Evolutionary conservation across 805 yeast genomes (phyloP).

Genomic region (Sugiyamaella qingdaonensis): DNA sequence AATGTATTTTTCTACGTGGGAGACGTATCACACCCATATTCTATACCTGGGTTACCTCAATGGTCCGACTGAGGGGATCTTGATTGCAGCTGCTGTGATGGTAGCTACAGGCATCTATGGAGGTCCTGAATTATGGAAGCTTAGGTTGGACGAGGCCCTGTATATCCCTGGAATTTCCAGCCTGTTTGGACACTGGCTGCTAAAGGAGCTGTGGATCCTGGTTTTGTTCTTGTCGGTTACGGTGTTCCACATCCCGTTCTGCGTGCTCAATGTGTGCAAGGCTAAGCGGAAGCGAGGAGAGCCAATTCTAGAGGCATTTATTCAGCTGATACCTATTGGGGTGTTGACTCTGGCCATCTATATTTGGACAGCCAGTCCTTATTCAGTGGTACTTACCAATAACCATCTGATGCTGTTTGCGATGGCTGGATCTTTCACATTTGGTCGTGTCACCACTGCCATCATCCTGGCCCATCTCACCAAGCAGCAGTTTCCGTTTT

Average conservation of each 20-base stretch:
- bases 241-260: constrained; percentile 60
- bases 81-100: constrained; percentile 58
- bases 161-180: constrained; percentile 14
- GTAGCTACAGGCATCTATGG: constrained; percentile 66
- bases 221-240: constrained; percentile 33
- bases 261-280: constrained; percentile 47
- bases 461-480: constrained; percentile 82
- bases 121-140: constrained; percentile 56
- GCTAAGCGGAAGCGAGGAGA: constrained; percentile 47
- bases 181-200: constrained; percentile 11
- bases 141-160: constrained; percentile 33
- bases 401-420: constrained; percentile 67
- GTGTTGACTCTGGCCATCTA: constrained; percentile 48
- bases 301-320: constrained; percentile 36
- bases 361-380: constrained; percentile 41
- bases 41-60: constrained; percentile 75
- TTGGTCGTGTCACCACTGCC: constrained; percentile 67
- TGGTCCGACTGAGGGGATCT: constrained; percentile 95
- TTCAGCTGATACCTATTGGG: constrained; percentile 68
- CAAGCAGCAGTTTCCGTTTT: constrained; percentile 69
- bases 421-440: constrained; percentile 72
- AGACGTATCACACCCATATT: constrained; percentile 85
- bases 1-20: constrained; percentile 79
- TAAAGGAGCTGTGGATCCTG: constrained; percentile 28
- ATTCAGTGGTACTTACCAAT: constrained; percentile 43